Evolutionary conservation across 148 eudicot genomes (phyloP), one percentile per base, ranked within the genome.

Genomic region (Dianthus caryophyllus): DNA sequence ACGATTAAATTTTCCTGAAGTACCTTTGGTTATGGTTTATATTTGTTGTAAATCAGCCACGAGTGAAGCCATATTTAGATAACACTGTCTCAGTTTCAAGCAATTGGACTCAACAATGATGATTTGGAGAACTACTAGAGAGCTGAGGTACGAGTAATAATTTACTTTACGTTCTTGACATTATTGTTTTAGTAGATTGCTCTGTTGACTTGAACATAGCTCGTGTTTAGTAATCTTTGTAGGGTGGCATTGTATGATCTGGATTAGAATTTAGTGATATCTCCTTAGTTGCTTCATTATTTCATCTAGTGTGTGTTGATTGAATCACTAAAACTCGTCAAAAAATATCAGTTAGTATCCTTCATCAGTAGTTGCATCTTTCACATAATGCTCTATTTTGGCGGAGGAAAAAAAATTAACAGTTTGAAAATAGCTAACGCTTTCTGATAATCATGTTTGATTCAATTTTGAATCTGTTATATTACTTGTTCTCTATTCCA

Each of bases 21-120:
- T n/a, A n/a, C n/a, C n/a, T 76, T 65, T 87, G 83, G 31, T 83
- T 88, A 85, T 78, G 80, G 51, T 87, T 88, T 64, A 77, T 83
- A 72, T 91, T 91, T 61, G 88, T 86, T 71, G 75, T 67, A 71
- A 83, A 80, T 72, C 77, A 82, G 48, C 79, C 73, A 47, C 71
- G 71, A 17, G 75, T 85, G 71, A n/a, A 79, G 57, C 80, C 55
- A 48, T 79, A 83, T 81, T 51, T 84, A 69, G 77, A 80, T 18
- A 71, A 69, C 36, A 78, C 65, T 38, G 55, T 67, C 64, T 61
- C 82, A 72, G 56, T 69, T 54, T 8, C 50, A 57, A 73, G 38
- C 67, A 36, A 61, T 46, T 46, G 62, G 25, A 44, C 63, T 65
- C 20, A 55, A 56, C 31, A 65, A 49, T 72, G 67, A 68, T 25